A percentile compares a stretch with the other conserved stretches of the same genome.
Evolutionary conservation across 2,329 filamentous ascomycete genomes (phyloP).

Genomic region (Aspergillus pseudoglaucus): DNA sequence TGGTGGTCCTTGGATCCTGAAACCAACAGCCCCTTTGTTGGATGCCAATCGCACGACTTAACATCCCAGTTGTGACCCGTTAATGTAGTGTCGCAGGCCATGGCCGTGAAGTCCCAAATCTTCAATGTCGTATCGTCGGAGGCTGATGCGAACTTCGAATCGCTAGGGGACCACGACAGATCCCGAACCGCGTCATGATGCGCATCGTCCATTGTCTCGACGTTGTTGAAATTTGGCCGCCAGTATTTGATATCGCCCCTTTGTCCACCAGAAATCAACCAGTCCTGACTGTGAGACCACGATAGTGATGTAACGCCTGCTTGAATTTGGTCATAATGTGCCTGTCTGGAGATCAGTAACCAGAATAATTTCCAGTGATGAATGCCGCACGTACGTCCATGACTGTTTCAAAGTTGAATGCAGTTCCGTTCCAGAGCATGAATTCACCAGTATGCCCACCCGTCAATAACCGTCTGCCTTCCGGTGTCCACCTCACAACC

Average conservation of each 20-base stretch:
- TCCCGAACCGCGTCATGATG: constrained; percentile 87
- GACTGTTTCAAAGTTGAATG: constrained; percentile 98
- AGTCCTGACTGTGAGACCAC: constrained; percentile 95
- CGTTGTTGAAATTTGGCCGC: constrained; percentile 98
- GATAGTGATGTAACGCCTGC: constrained; percentile 39
- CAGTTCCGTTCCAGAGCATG: constrained; percentile 96
- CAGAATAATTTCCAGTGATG: not conserved
- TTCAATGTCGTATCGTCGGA: constrained; percentile 90
- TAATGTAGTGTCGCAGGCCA: constrained; percentile 73
- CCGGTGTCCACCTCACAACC: constrained; percentile 94
- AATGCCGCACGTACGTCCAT: constrained; percentile 59
- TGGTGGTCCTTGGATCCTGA: constrained; percentile 97
- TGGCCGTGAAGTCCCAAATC: constrained; percentile 91
- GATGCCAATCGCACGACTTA: constrained; percentile 96
- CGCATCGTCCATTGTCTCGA: constrained; percentile 79
- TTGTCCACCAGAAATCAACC: constrained; percentile 92
- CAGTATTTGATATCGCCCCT: constrained; percentile 96
- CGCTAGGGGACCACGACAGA: constrained; percentile 85
- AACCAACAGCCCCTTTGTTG: constrained; percentile 84
- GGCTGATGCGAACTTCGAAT: constrained; percentile 92
- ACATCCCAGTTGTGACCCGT: constrained; percentile 97
- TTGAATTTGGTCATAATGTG: constrained; percentile 61
- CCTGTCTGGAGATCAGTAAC: constrained; percentile 36
- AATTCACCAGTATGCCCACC: constrained; percentile 96
- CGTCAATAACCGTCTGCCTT: constrained; percentile 83